Base-by-base conservation (phyloP, 805 yeast species). In the Sugiyamaella smithiae region DNA sequence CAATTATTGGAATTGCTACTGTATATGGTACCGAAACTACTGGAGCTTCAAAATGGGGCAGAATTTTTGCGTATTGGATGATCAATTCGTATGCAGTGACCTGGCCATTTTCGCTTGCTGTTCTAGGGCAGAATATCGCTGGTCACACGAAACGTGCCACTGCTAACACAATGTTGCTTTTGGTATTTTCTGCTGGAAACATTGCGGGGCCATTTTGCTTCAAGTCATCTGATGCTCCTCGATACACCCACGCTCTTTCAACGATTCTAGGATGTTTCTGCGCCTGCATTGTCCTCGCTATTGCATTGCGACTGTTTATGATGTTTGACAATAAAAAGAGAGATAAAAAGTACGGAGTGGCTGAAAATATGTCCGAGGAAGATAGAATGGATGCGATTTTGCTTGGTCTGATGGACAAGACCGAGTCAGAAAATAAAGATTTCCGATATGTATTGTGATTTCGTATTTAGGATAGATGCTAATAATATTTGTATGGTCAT, bases 201-300 rank as follows among this genome's bases (percentile, higher is more conserved):
- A 69, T 84, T 40, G 75, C 82, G 48, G 90, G 88, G 2, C 88
- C 91, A 3, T 88, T 83, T 64, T 72, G 84, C 14, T 85, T 85
- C 68, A 74, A 70, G 52, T 64, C 75, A 0, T 54, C 66, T 3
- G 78, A 82, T 50, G 81, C 78, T 14, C 89, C 89, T 5, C 59
- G 64, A 32, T 85, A 83, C 58, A 67, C 38, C 71, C 29, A 26
- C 11, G 29, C 29, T 7, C 29, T 26, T 26, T 7, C 29, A 26
- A 26, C 29, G 9, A 80, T 72, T 71, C 52, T 75, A 84, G 25
- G 75, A 81, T 19, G 73, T 80, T 63, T 71, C 76, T 40, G 80
- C 66, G 84, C 47, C 69, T 71, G 82, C 1, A 75, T 78, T 44
- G 66, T 72, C 33, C 73, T 71, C 1, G 57, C 52, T 16, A 45